Evolutionary conservation across 2,329 filamentous ascomycete species (phyloP).

Genomic region (Stachybotrys chlorohalonatus): DNA sequence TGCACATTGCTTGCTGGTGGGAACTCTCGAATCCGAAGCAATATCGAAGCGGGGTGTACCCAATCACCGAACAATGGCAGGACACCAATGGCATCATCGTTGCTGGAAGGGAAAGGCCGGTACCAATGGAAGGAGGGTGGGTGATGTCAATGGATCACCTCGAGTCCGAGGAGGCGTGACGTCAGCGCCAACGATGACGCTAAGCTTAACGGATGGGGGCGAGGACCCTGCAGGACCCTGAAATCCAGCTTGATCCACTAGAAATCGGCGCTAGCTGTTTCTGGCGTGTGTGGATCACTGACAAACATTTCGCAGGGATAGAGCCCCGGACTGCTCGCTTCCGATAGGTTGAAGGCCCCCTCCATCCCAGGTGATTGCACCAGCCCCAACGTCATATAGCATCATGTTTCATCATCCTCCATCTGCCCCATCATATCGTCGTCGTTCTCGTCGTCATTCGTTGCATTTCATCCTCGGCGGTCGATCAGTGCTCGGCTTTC

Average conservation of each 20-base stretch:
- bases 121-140: not conserved
- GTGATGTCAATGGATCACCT: not conserved
- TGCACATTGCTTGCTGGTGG: too few relatives aligned
- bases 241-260: constrained; percentile 10
- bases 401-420: constrained; percentile 10
- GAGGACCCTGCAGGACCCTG: constrained; percentile 22
- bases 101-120: not conserved
- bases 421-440: not conserved
- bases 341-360: not conserved
- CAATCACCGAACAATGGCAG: too few relatives aligned
- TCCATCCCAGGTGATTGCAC: constrained; percentile 5
- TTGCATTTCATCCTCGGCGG: not conserved
- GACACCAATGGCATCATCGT: not conserved
- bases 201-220: constrained; percentile 14
- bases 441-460: not conserved
- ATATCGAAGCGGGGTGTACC: too few relatives aligned
- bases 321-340: not conserved
- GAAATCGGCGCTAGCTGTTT: constrained; percentile 5
- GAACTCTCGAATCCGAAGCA: too few relatives aligned
- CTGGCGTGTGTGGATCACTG: too few relatives aligned
- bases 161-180: constrained; percentile 7
- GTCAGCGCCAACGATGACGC: constrained; percentile 9
- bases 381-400: constrained; percentile 14
- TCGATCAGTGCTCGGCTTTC: not conserved
- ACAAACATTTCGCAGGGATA: not conserved